Evolutionary conservation across 768 basidiomycete species (phyloP).

Genomic region (Tylopilus cervinicoccineus): DNA sequence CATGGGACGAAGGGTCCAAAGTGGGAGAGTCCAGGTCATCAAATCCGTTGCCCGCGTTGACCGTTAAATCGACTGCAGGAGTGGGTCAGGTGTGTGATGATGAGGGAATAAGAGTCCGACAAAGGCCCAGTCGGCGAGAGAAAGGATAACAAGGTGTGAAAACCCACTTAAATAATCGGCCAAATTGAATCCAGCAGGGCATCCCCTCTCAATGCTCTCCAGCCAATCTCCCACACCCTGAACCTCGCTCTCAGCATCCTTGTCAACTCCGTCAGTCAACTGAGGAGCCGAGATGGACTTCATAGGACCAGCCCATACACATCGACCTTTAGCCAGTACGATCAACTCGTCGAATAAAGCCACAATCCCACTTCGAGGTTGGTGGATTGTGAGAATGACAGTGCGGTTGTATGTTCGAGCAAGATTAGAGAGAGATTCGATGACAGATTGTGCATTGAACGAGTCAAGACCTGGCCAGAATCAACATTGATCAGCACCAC

Average conservation of each 20-base stretch:
- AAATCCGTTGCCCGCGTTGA: slow-evolving; percentile 47
- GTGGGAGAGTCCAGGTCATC: slow-evolving; percentile 32
- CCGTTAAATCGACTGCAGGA: slow-evolving; percentile 63
- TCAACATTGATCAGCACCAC: slow-evolving; percentile 1
- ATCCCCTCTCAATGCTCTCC: slow-evolving; percentile 69
- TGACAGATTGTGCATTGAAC: slow-evolving; percentile 92
- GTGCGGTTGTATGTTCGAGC: slow-evolving; percentile 90
- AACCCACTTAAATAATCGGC: slow-evolving; percentile 91
- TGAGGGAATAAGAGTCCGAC: not conserved
- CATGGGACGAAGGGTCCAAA: slow-evolving; percentile 27
- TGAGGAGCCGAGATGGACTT: slow-evolving; percentile 8
- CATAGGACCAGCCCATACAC: slow-evolving; percentile 32
- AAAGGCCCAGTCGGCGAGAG: not conserved
- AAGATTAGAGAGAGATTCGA: slow-evolving; percentile 82
- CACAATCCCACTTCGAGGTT: slow-evolving; percentile 96
- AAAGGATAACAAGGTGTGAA: not conserved
- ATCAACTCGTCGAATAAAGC: slow-evolving; percentile 91
- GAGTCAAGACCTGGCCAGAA: slow-evolving; percentile 72
- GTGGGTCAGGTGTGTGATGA: not conserved
- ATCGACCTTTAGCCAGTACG: slow-evolving; percentile 77
- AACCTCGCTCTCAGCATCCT: slow-evolving; percentile 11
- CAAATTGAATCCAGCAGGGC: slow-evolving; percentile 94
- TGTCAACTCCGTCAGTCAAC: slow-evolving; percentile 6
- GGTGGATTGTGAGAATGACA: slow-evolving; percentile 96
- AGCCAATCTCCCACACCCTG: slow-evolving; percentile 58